These are phyloP conservation scores for Hanseniaspora pseudoguilliermondii DNA, from an alignment of 805 yeast genomes.

Conservation along the genomic window DNA sequence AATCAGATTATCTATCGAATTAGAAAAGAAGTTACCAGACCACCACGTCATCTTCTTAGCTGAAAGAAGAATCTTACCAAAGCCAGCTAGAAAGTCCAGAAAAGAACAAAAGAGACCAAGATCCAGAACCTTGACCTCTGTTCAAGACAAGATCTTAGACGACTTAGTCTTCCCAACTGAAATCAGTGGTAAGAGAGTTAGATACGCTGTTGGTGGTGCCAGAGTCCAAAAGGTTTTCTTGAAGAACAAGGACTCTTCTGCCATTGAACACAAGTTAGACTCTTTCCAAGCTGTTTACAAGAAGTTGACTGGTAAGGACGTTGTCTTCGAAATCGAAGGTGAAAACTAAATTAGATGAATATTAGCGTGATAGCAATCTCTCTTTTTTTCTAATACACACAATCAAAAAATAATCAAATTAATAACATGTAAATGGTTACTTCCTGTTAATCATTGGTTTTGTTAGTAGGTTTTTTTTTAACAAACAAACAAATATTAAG, in stretches of 20 bases:
- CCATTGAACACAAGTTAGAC: constrained; percentile 97
- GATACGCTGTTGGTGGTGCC: constrained; percentile 98
- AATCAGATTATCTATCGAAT: constrained; percentile 94
- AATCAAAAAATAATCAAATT: background rate
- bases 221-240: constrained; percentile 94
- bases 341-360: constrained; percentile 23
- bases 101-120: constrained; percentile 98
- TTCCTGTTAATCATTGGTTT: background rate
- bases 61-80: constrained; percentile 98
- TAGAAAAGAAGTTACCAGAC: constrained; percentile 99
- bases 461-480: background rate
- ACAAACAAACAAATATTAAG: background rate
- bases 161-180: constrained; percentile 99
- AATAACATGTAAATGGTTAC: background rate
- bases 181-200: constrained; percentile 97
- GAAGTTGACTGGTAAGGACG: constrained; percentile 99
- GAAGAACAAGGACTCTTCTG: constrained; percentile 93
- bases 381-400: background rate
- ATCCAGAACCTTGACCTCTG: constrained; percentile 97
- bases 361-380: too few species aligned
- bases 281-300: constrained; percentile 97
- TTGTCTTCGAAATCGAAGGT: constrained; percentile 86
- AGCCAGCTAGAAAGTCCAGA: constrained; percentile 93
- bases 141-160: constrained; percentile 96
- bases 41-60: constrained; percentile 98